Evolutionary conservation across 495 filamentous ascomycete species (phyloP).

Genomic region (Xylaria cubensis): DNA sequence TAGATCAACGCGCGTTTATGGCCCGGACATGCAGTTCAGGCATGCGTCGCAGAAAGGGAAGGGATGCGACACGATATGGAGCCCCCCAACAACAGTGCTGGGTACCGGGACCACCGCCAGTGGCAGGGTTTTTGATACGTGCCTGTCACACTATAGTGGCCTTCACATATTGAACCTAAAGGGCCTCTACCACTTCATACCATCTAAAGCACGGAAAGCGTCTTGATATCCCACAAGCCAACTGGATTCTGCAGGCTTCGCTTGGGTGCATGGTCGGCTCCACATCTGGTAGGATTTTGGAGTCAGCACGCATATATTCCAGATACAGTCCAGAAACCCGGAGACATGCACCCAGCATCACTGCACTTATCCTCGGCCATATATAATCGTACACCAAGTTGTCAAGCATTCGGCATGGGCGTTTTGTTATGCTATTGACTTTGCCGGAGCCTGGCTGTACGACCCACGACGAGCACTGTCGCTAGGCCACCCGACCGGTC

Average conservation of each 20-base stretch:
- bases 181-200: background rate
- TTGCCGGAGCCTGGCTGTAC: background rate
- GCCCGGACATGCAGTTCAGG: background rate
- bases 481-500: too few species aligned
- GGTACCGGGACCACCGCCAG: background rate
- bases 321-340: background rate
- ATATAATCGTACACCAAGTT: background rate
- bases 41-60: background rate
- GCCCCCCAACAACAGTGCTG: background rate
- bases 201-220: background rate
- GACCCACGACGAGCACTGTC: background rate
- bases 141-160: background rate
- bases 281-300: conserved; percentile 14
- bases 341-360: background rate
- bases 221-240: background rate
- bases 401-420: background rate
- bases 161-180: background rate
- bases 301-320: conserved; percentile 8
- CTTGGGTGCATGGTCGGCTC: conserved; percentile 4
- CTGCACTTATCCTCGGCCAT: background rate
- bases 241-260: background rate
- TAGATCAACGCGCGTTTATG: background rate
- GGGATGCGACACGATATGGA: background rate
- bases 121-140: background rate
- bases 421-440: conserved; percentile 1